Percentiles rank a stretch among this genome's conserved stretches.
Conservation (phyloP, 83 land plant species). For the Thuja plicata region DNA sequence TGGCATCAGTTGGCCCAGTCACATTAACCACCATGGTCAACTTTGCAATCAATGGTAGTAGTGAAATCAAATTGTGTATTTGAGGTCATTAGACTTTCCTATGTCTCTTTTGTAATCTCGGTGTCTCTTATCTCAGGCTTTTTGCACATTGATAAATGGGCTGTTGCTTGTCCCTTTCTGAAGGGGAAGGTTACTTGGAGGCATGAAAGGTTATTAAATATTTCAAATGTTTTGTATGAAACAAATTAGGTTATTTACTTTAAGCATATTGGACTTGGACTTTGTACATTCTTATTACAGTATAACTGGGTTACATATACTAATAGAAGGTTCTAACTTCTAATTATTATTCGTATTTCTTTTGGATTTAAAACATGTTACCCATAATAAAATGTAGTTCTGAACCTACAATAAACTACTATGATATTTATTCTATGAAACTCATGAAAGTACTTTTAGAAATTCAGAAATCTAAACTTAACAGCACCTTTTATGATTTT, state of each 20-base stretch:
- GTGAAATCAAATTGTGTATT: neutral
- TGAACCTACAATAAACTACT: neutral
- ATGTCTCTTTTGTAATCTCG: neutral
- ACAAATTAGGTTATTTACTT: neutral
- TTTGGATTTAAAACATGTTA: neutral
- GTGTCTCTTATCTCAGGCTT: neutral
- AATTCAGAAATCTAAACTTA: neutral
- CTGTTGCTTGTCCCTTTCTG: neutral
- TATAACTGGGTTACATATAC: neutral
- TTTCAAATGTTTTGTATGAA: neutral
- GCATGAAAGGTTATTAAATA: neutral
- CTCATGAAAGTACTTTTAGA: neutral
- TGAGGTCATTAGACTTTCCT: neutral
- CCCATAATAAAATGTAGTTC: neutral
- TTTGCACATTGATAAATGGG: neutral
- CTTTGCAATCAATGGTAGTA: neutral
- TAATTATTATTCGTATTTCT: neutral
- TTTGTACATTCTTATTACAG: neutral
- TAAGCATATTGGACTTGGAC: neutral
- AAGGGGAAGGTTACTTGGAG: neutral
- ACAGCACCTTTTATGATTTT: neutral
- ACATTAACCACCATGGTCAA: neutral
- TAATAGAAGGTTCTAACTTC: neutral
- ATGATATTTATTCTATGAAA: neutral
- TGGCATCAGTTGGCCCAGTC: neutral